These are phyloP conservation scores for Polychytrium aggregatum DNA, from an alignment of 192 early-diverging fungal genomes.

Conservation along the genomic window DNA sequence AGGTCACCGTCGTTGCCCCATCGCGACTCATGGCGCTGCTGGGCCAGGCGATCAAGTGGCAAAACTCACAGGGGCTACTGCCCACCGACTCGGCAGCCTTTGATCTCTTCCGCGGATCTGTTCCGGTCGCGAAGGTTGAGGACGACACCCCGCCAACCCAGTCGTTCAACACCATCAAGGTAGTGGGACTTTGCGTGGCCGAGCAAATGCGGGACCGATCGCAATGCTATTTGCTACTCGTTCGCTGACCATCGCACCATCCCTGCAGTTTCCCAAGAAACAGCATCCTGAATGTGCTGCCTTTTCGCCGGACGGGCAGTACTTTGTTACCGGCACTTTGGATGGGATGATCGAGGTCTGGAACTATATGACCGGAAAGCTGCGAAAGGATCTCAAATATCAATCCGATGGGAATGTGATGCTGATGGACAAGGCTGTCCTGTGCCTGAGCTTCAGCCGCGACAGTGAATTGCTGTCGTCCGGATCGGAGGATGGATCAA, in stretches of 20 bases:
- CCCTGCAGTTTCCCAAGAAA: slow-evolving; percentile 75
- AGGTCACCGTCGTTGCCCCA: slow-evolving; percentile 64
- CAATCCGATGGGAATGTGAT: slow-evolving; percentile 83
- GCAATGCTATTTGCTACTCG: background rate
- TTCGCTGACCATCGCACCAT: no score
- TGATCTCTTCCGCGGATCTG: slow-evolving; percentile 71
- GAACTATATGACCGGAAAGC: slow-evolving; percentile 86
- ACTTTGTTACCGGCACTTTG: slow-evolving; percentile 72
- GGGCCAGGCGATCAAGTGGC: slow-evolving; percentile 82
- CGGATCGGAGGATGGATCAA: slow-evolving; percentile 72
- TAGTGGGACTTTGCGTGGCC: slow-evolving; percentile 9
- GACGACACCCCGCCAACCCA: slow-evolving; percentile 64
- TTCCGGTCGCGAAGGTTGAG: slow-evolving; percentile 45
- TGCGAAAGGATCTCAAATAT: slow-evolving; percentile 78
- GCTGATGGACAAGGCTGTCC: slow-evolving; percentile 80
- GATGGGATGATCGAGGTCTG: slow-evolving; percentile 97
- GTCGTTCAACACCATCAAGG: slow-evolving; percentile 74
- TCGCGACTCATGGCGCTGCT: slow-evolving; percentile 74
- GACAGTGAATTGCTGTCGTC: slow-evolving; percentile 74
- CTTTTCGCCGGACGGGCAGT: slow-evolving; percentile 78
- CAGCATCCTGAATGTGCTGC: slow-evolving; percentile 61
- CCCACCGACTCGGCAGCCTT: slow-evolving; percentile 41
- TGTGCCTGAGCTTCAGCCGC: slow-evolving; percentile 63
- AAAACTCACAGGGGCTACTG: slow-evolving; percentile 67
- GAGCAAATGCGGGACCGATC: background rate